Evolutionary conservation across 345 rosid genomes (phyloP).

Genomic region (Melaleuca quinquenervia): DNA sequence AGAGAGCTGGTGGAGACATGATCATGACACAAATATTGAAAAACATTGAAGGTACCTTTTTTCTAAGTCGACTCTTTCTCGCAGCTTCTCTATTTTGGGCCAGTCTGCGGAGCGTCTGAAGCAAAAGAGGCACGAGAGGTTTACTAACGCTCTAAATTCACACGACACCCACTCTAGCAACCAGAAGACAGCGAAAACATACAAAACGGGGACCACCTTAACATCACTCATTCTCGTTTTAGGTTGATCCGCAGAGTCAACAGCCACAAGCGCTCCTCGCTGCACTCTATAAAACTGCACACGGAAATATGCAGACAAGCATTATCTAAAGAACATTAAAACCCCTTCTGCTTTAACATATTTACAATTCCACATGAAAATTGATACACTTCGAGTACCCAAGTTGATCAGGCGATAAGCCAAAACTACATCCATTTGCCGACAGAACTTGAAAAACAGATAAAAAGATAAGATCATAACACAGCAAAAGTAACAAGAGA

Average conservation of each 20-base stretch:
- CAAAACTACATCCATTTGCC: neutral
- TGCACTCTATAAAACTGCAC: conserved; percentile 33
- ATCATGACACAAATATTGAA: neutral
- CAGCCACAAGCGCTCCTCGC: conserved; percentile 30
- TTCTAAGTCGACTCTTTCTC: conserved; percentile 81
- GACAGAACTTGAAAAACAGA: neutral
- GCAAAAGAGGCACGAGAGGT: neutral
- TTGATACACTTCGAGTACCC: neutral
- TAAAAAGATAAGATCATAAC: neutral
- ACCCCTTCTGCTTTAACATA: neutral
- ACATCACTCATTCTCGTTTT: conserved; percentile 49
- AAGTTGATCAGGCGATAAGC: neutral
- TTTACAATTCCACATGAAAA: neutral
- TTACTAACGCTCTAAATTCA: neutral
- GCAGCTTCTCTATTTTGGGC: conserved; percentile 99
- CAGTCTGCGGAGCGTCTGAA: conserved; percentile 64
- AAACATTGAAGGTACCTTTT: conserved; percentile 40
- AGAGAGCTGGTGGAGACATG: neutral
- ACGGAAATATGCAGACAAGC: neutral
- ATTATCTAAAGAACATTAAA: neutral
- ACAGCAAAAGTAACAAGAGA: neutral
- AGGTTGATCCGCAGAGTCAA: conserved; percentile 51
- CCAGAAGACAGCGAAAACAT: neutral
- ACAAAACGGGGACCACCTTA: conserved; percentile 29
- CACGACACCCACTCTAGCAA: neutral